Evolutionary conservation across 768 basidiomycete species (phyloP).

Genomic region (Auricularia sp.): DNA sequence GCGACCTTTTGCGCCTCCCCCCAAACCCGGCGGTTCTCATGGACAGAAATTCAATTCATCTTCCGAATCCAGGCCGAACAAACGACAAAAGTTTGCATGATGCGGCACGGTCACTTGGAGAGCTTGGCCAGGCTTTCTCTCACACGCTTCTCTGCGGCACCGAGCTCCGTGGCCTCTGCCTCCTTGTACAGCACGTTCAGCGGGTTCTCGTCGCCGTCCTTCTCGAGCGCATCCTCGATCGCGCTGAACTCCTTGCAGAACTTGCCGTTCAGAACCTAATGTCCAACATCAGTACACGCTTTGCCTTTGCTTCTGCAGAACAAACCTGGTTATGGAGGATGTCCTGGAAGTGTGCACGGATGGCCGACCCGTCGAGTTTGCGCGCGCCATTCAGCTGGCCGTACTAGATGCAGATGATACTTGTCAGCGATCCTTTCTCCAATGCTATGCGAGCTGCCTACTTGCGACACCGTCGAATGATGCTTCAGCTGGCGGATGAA

Average conservation of each 20-base stretch:
- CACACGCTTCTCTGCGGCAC: constrained; percentile 51
- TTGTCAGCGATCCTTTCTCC: not conserved
- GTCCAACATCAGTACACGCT: not conserved
- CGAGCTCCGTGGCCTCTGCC: constrained; percentile 42
- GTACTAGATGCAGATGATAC: constrained; percentile 17
- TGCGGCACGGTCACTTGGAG: not conserved
- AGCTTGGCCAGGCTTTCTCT: constrained; percentile 29
- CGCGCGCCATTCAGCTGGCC: constrained; percentile 52
- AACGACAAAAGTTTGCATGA: not conserved
- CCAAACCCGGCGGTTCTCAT: constrained; percentile 7
- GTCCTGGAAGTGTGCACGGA: constrained; percentile 45
- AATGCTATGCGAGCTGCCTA: not conserved
- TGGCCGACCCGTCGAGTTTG: constrained; percentile 40
- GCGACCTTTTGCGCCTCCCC: constrained; percentile 45
- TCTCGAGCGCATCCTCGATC: constrained; percentile 48
- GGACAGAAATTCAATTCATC: not conserved
- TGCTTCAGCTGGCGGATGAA: constrained; percentile 52
- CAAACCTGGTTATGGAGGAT: constrained; percentile 47
- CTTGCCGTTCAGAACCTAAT: constrained; percentile 44
- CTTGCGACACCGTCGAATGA: constrained; percentile 50
- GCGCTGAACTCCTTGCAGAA: constrained; percentile 45
- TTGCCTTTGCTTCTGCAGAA: not conserved
- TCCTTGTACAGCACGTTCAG: constrained; percentile 43
- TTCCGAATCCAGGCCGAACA: not conserved
- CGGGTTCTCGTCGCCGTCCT: constrained; percentile 45